Evolutionary conservation across 768 basidiomycete genomes (phyloP), one percentile per base, ranked within the genome.

Genomic region (Albatrellus ellisii): DNA sequence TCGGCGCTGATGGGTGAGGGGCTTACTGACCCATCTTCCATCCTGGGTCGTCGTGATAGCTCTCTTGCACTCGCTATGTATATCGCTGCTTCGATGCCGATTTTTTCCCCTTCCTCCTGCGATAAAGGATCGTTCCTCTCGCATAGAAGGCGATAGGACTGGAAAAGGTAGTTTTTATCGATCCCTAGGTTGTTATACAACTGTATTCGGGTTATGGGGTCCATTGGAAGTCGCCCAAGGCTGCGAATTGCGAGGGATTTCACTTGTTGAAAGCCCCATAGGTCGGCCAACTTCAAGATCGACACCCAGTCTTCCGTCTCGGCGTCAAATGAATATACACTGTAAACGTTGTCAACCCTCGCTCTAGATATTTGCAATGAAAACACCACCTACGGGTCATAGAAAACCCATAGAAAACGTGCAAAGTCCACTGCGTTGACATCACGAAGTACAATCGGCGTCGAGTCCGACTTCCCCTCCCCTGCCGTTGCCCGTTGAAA

Each of bases 351-450:
- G 27, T 27, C n/a, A 35, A 17, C 29, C 11, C 4, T 31, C 6
- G 10, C 24, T 15, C 18, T 4, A 39, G 26, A 12, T 14, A 20
- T 29, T 22, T 27, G 25, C 5, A 22, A 18, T 26, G 39, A 15
- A 5, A n/a, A 1, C 14, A 25, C 15, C 26, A 62, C 73, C 42
- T 46, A 79, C 78, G 66, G 62, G 40, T 77, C 76, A 39, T 80
- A 80, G 37, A 79, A 75, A 0, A 79, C 66, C 72, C 71, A 78
- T 0, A 77, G 55, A 35, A 79, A 70, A 0, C 67, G 66, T 12
- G 67, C 62, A 41, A 79, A 75, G 17, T 77, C 73, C 4, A 61
- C 57, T 0, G 64, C 60, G 20, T 62, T 64, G 8, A 64, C 60
- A 14, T 66, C 62, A 4, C 66, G 59, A 2, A 80, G 56, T 3